Evolutionary conservation across 2,329 filamentous ascomycete species (phyloP).

Genomic region (Cladophialophora psammophila): DNA sequence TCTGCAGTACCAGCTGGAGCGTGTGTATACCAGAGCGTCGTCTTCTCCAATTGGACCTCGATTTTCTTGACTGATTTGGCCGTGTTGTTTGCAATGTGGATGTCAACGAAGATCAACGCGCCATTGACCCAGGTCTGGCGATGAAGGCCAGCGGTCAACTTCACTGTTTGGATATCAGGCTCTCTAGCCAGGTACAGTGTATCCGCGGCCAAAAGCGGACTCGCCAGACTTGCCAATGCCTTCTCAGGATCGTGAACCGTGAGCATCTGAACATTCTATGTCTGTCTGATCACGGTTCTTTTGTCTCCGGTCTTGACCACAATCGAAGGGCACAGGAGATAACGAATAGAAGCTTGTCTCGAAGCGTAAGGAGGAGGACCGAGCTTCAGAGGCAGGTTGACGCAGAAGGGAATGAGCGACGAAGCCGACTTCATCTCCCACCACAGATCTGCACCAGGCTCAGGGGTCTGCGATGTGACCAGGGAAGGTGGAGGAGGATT

Average conservation of each 20-base stretch:
- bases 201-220: constrained; percentile 42
- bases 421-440: constrained; percentile 59
- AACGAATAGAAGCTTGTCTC: constrained; percentile 60
- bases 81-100: constrained; percentile 60
- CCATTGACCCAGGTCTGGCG: constrained; percentile 67
- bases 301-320: constrained; percentile 57
- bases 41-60: constrained; percentile 60
- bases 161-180: constrained; percentile 53
- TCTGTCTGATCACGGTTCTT: constrained; percentile 58
- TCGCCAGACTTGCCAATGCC: constrained; percentile 61
- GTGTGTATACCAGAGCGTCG: constrained; percentile 42
- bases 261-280: constrained; percentile 59
- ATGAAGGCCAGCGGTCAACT: constrained; percentile 61
- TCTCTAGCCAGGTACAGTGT: constrained; percentile 56
- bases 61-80: constrained; percentile 57
- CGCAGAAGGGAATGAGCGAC: constrained; percentile 58
- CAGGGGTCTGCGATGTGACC: constrained; percentile 54
- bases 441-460: constrained; percentile 44
- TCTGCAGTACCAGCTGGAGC: constrained; percentile 58
- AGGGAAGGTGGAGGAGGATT: constrained; percentile 61
- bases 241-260: constrained; percentile 65
- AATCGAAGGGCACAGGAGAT: constrained; percentile 57
- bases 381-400: constrained; percentile 62
- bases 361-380: constrained; percentile 63
- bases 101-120: constrained; percentile 62